These are phyloP conservation scores for Metschnikowia reukaufii DNA, from an alignment of 805 yeast genomes.

Conservation along the genomic window DNA sequence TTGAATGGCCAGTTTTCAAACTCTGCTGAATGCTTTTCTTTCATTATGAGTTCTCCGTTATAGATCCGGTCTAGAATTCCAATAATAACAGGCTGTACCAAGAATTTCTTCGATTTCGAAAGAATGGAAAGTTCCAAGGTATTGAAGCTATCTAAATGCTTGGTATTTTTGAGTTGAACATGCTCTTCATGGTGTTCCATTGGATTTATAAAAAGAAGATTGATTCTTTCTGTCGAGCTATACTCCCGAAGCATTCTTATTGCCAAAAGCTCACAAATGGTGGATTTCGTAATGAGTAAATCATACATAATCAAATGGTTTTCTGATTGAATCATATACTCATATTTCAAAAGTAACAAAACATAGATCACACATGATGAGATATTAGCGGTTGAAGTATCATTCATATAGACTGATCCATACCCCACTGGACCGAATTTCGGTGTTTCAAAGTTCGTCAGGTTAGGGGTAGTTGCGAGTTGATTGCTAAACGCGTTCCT, in stretches of 20 bases:
- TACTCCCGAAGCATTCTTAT: constrained; percentile 49
- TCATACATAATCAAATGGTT: constrained; percentile 39
- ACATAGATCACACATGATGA: constrained; percentile 32
- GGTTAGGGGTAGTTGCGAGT: constrained; percentile 6
- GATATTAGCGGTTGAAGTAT: constrained; percentile 19
- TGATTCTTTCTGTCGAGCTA: constrained; percentile 42
- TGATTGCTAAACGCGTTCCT: constrained; percentile 29
- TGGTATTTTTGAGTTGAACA: constrained; percentile 20
- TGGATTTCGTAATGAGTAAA: constrained; percentile 45
- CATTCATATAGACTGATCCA: constrained; percentile 9
- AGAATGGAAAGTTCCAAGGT: constrained; percentile 53
- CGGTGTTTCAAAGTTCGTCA: constrained; percentile 18
- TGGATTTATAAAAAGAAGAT: constrained; percentile 48
- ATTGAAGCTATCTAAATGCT: constrained; percentile 32
- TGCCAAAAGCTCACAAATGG: constrained; percentile 54
- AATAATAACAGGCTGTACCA: constrained; percentile 52
- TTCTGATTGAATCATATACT: constrained; percentile 40
- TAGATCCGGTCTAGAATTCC: constrained; percentile 49
- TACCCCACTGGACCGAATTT: constrained; percentile 21
- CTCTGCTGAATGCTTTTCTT: constrained; percentile 30
- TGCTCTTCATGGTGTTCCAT: constrained; percentile 28
- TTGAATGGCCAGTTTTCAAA: constrained; percentile 1
- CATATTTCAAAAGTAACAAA: constrained; percentile 36
- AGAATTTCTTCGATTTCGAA: constrained; percentile 51
- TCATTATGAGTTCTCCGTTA: constrained; percentile 48